Base-by-base conservation (phyloP, 306 rosid genomes). In the Hippophae rhamnoides region DNA sequence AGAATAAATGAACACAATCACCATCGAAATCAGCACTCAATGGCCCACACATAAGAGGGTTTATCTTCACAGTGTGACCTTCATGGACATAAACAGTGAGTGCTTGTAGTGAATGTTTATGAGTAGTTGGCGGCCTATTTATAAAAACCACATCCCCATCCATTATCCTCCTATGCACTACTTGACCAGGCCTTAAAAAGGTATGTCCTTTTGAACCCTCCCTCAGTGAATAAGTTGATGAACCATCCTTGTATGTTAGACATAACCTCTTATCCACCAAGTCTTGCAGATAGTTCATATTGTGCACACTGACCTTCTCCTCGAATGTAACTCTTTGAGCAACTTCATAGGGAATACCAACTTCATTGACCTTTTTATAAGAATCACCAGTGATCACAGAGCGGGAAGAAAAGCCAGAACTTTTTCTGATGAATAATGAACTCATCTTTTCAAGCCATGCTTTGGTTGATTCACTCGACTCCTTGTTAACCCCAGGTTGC, bases 361-460 rank as follows among this genome's bases (percentile, higher is more conserved):
- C 77, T 71, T 92, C 96, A 77, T 77, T 82, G 62, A 92, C 86
- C 65, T 61, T 79, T 77, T 73, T 88, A 75, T 85, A 92, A 5
- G 88, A 76, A 67, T 92, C 99, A 47, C 99, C 99, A 9, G 99
- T 92, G n/a, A 92, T 88, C 41, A 92, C 99, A 69, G 80, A 79
- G 26, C 99, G 79, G 9, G 99, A 92, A 47, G 99, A 92, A 82
- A 92, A 92, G n/a, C 99, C 99, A 0, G 96, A 87, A 18, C 99
- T 95, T 76, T 92, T 92, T 70, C 93, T 74, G 44, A 92, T 92
- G 62, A 92, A 87, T 26, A 92, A 55, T 3, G 95, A 87, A 59
- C 93, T 82, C 84, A 92, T 92, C 56, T 92, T 92, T 50, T 92
- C 99, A 7, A 88, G 85, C 99, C 99, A 92, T 14, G 83, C 89